Evolutionary conservation across 2,329 filamentous ascomycete genomes (phyloP), one percentile per base, ranked within the genome.

Genomic region (Fusarium miscanthi): DNA sequence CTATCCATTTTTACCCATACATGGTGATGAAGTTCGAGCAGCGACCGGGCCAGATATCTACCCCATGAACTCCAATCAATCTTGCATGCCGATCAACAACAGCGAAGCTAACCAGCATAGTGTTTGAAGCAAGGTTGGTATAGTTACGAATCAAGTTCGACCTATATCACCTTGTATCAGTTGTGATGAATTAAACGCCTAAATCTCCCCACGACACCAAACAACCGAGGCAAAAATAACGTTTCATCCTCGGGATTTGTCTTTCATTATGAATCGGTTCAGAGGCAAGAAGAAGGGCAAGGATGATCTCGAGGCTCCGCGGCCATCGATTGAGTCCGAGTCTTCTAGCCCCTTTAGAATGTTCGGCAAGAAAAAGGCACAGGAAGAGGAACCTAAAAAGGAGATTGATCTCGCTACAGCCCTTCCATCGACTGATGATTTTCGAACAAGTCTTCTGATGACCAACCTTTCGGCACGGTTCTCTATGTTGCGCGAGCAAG

Each of bases 361-460:
- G 51, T 91, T 91, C 72, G 83, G 87, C 64, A 87, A 86, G 72
- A 84, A 89, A 74, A 91, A 89, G 78, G 78, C 83, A 1, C 84
- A 82, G 14, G 87, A 87, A 25, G 87, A 86, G 49, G 89, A 90
- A 75, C 83, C 85, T 49, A 92, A 91, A 79, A 86, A 84, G 65
- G 88, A 93, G 69, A 82, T 98, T 51, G 92, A 98, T 77, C 85
- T 98, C 17, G 81, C 90, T 6, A 85, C 85, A 17, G 95, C 90
- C 2, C 85, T 99, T 5, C 96, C 96, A 3, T 87, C 94, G 1
- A 91, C 85, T 51, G 94, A 98, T 81, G 92, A 98, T 78, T 98
- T 99, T 82, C 90, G 96, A 63, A 99, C 96, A 7, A 98, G 96
- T 85, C 85, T 99, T 65, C 86, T 99, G 70, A 97, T 99, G 95